Conservation (phyloP, 106 monocot species). For the Gastrodia elata region DNA sequence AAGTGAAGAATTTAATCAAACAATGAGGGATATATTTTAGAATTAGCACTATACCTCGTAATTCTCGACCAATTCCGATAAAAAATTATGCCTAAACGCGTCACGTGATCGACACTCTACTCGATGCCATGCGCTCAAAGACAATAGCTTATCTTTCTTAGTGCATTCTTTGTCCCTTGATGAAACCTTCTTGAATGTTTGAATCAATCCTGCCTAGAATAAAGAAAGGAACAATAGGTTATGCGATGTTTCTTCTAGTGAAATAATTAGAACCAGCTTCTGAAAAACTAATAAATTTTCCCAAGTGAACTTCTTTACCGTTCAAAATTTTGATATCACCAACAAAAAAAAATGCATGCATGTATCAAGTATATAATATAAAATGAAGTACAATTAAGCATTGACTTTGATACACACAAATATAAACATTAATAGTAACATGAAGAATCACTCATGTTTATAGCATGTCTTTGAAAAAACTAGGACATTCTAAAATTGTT, state of each 20-base stretch:
- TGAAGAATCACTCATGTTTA: no score
- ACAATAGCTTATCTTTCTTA: slow-evolving; percentile 45
- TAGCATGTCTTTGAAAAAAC: no score
- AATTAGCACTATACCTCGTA: slow-evolving; percentile 52
- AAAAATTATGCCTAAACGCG: slow-evolving; percentile 54
- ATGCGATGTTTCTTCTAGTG: neutral
- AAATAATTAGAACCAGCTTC: no score
- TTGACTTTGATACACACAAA: no score
- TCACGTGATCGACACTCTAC: slow-evolving; percentile 73
- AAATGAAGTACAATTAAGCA: no score
- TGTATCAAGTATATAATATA: no score
- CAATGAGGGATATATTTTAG: neutral
- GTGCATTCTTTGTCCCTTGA: slow-evolving; percentile 34
- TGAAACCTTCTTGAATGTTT: slow-evolving; percentile 17
- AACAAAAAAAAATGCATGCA: no score
- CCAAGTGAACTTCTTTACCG: no score
- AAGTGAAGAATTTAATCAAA: neutral
- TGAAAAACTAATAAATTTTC: no score
- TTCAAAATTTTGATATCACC: no score
- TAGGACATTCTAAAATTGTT: no score
- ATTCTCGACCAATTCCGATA: slow-evolving; percentile 53
- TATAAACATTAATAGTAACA: no score
- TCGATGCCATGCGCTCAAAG: slow-evolving; percentile 73
- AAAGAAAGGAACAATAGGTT: neutral
- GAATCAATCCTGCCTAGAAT: slow-evolving; percentile 43